phyloP scores from a whole-genome alignment of 2,329 filamentous ascomycete genomes.

The Aureobasidium uvarum region DNA sequence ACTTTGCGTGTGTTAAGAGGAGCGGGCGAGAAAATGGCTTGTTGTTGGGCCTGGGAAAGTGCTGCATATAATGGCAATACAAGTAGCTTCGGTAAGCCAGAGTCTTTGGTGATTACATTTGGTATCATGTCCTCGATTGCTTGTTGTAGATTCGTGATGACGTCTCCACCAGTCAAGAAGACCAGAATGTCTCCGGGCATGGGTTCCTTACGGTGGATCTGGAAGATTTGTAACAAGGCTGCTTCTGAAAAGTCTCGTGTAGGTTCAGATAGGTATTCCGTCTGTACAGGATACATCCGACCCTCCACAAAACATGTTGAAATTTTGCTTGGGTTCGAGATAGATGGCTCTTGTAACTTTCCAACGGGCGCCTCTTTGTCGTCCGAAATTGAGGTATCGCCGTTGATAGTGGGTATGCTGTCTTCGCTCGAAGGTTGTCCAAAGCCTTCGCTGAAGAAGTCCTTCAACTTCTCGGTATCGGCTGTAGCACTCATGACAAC shows the following conservation, averaged over 20 bases:
- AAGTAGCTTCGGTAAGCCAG: slow-evolving; percentile 61
- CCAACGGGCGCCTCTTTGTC: background rate
- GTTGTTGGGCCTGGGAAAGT: slow-evolving; percentile 80
- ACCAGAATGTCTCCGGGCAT: slow-evolving; percentile 92
- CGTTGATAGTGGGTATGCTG: background rate
- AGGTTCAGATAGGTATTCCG: slow-evolving; percentile 69
- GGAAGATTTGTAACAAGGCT: slow-evolving; percentile 76
- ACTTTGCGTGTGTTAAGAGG: slow-evolving; percentile 78
- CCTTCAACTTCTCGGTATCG: slow-evolving; percentile 73
- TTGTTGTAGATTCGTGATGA: slow-evolving; percentile 78
- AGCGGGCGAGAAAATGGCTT: slow-evolving; percentile 77
- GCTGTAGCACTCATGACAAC: slow-evolving; percentile 97
- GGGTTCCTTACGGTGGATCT: slow-evolving; percentile 82
- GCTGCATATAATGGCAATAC: slow-evolving; percentile 86
- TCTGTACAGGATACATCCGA: slow-evolving; percentile 80
- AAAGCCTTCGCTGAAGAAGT: slow-evolving; percentile 63
- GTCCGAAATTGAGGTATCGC: background rate
- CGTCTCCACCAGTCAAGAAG: slow-evolving; percentile 89
- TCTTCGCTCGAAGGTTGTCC: background rate
- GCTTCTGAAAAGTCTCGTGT: slow-evolving; percentile 80
- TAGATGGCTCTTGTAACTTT: background rate
- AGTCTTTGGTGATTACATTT: slow-evolving; percentile 65
- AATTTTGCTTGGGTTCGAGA: slow-evolving; percentile 33
- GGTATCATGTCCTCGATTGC: slow-evolving; percentile 74
- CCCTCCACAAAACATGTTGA: slow-evolving; percentile 72